Percentiles rank a stretch among this genome's conserved stretches.
Evolutionary conservation across 345 rosid species (phyloP).

Genomic region (Murraya paniculata): DNA sequence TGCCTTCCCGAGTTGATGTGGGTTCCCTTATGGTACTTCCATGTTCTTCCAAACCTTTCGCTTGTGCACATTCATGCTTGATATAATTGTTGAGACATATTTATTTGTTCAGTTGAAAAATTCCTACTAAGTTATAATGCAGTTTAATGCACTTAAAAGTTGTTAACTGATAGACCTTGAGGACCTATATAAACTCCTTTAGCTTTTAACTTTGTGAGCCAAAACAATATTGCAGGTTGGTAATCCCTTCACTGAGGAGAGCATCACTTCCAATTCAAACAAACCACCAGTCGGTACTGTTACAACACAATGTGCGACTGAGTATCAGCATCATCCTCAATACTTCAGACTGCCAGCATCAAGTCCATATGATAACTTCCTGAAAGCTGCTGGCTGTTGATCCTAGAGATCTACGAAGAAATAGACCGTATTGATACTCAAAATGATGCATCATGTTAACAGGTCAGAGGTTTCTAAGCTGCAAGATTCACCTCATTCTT

Average conservation of each 20-base stretch:
- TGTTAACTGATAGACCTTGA: neutral
- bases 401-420: neutral
- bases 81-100: neutral
- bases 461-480: constrained; percentile 1
- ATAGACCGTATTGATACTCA: neutral
- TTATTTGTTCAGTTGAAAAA: neutral
- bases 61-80: neutral
- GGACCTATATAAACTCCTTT: neutral
- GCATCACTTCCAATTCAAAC: constrained; percentile 18
- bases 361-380: constrained; percentile 65
- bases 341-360: constrained; percentile 53
- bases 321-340: constrained; percentile 40
- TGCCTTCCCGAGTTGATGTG: constrained; percentile 20
- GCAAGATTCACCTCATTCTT: neutral
- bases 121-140: neutral
- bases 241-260: constrained; percentile 45
- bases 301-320: constrained; percentile 38
- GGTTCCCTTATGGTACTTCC: constrained; percentile 26
- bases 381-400: constrained; percentile 86
- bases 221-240: constrained; percentile 45
- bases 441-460: neutral
- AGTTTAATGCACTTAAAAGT: neutral
- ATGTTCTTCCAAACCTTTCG: neutral
- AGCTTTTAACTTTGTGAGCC: neutral
- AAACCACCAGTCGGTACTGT: constrained; percentile 12